Conservation (phyloP, 768 basidiomycete genomes). For the Hygrophorus russula region DNA sequence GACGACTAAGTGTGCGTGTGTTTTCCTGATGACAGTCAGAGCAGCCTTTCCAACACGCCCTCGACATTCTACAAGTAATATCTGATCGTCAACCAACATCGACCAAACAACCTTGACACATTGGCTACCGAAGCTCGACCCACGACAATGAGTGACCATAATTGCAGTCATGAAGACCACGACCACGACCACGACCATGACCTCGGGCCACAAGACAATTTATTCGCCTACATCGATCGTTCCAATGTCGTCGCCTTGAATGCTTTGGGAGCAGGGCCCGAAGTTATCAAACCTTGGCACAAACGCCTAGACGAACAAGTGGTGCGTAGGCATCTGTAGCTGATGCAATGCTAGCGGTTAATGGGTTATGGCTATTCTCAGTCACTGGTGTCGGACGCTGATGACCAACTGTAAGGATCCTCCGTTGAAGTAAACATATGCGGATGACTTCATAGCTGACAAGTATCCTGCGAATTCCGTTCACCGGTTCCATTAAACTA, state of each 20-base stretch:
- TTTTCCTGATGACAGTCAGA: too few relatives aligned
- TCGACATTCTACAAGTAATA: constrained; percentile 12
- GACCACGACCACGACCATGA: constrained; percentile 48
- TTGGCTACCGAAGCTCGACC: too few relatives aligned
- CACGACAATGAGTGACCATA: neutral
- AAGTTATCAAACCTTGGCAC: constrained; percentile 83
- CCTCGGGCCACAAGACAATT: constrained; percentile 53
- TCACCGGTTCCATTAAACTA: constrained; percentile 79
- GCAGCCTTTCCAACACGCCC: too few relatives aligned
- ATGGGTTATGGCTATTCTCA: constrained; percentile 18
- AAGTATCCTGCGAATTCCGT: constrained; percentile 78
- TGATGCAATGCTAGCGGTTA: constrained; percentile 1
- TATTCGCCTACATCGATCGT: constrained; percentile 69
- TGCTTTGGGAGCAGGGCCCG: constrained; percentile 34
- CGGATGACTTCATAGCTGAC: neutral
- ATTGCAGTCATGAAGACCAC: constrained; percentile 33
- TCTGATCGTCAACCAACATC: too few relatives aligned
- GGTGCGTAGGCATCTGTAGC: constrained; percentile 28
- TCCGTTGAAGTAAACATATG: neutral
- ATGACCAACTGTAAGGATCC: constrained; percentile 67
- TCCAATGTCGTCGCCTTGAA: constrained; percentile 77
- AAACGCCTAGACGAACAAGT: constrained; percentile 56
- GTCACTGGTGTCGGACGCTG: constrained; percentile 83
- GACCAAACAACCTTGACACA: too few relatives aligned
- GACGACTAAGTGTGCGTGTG: too few relatives aligned